Conservation (phyloP, 2,329 filamentous ascomycete species). For the Fusarium musae region DNA sequence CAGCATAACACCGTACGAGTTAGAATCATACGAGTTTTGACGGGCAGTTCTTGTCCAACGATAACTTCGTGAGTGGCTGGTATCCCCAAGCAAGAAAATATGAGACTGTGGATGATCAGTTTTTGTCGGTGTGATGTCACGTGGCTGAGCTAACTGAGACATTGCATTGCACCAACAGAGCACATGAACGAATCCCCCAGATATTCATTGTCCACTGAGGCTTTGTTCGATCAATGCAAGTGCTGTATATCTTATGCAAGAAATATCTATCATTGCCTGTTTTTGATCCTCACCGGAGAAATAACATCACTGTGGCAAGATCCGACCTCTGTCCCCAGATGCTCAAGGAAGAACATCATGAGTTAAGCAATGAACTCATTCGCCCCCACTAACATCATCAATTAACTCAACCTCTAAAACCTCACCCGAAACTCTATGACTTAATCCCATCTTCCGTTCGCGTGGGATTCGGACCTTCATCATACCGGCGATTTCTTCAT, state of each 20-base stretch:
- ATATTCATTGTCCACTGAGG: background rate
- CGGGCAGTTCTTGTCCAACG: slow-evolving; percentile 18
- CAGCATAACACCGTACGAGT: slow-evolving; percentile 29
- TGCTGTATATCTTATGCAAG: slow-evolving; percentile 4
- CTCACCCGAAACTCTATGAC: background rate
- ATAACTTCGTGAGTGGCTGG: slow-evolving; percentile 34
- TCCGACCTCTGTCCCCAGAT: background rate
- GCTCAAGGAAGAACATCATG: background rate
- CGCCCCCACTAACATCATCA: background rate
- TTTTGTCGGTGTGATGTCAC: slow-evolving; percentile 46
- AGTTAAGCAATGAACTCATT: background rate
- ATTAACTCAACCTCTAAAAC: background rate
- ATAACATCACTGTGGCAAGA: slow-evolving; percentile 21
- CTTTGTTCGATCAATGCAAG: background rate
- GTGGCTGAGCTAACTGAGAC: slow-evolving; percentile 35
- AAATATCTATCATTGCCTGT: background rate
- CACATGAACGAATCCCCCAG: background rate
- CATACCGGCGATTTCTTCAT: slow-evolving; percentile 24
- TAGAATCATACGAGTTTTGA: slow-evolving; percentile 36
- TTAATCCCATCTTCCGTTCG: background rate
- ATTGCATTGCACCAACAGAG: background rate
- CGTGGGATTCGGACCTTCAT: slow-evolving; percentile 18
- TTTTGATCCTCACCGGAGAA: background rate
- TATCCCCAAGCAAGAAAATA: slow-evolving; percentile 15
- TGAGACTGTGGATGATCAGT: slow-evolving; percentile 24